Evolutionary conservation across 805 yeast genomes (phyloP).

Genomic region (Candida xiaguanensis): DNA sequence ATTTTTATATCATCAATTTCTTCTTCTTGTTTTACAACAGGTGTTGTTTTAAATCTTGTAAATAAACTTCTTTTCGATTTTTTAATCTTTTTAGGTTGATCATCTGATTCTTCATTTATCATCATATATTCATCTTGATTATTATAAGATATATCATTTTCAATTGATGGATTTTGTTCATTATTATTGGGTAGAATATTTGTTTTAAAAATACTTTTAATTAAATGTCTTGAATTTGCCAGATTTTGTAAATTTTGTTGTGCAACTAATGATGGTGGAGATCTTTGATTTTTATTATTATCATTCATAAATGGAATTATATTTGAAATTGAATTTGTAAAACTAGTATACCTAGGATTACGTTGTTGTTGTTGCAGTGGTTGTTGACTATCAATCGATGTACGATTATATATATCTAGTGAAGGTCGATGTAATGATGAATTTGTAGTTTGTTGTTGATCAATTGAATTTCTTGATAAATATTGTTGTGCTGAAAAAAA

Average conservation of each 20-base stretch:
- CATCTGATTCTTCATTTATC: constrained; percentile 15
- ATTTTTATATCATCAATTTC: constrained; percentile 8
- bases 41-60: constrained; percentile 33
- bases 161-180: not conserved
- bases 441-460: constrained; percentile 22
- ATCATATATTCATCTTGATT: constrained; percentile 16
- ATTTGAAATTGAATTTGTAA: constrained; percentile 34
- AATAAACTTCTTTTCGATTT: constrained; percentile 34
- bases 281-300: constrained; percentile 15
- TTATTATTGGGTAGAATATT: constrained; percentile 1
- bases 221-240: constrained; percentile 28
- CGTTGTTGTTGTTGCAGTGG: constrained; percentile 15
- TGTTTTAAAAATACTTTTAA: constrained; percentile 30
- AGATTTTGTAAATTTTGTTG: constrained; percentile 10
- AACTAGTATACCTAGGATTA: constrained; percentile 27
- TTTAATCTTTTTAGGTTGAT: constrained; percentile 24
- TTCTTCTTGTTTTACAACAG: constrained; percentile 7
- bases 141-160: not conserved
- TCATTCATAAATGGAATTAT: constrained; percentile 42
- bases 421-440: constrained; percentile 26
- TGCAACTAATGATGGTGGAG: constrained; percentile 16
- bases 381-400: constrained; percentile 27
- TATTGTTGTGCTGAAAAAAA: constrained; percentile 43
- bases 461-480: constrained; percentile 34
- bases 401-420: constrained; percentile 30